Evolutionary conservation across 2,329 filamentous ascomycete genomes (phyloP).

Genomic region (Neofusicoccum parvum): DNA sequence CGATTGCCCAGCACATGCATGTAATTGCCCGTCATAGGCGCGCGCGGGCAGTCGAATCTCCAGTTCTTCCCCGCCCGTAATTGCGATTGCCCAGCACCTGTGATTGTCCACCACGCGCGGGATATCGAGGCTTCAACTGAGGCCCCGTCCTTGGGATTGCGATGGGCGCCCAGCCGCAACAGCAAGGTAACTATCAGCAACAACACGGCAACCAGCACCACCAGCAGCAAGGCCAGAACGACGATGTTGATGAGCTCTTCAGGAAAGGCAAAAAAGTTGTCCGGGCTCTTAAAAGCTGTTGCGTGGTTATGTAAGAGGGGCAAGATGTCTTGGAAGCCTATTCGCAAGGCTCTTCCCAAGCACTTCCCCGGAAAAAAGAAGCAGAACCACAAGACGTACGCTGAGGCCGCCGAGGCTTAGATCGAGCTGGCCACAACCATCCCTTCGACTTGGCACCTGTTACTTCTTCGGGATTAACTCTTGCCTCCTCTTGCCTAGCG

Average conservation of each 20-base stretch:
- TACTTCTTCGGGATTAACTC: too few species aligned
- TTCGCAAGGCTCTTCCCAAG: constrained; percentile 8
- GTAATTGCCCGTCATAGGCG: too few species aligned
- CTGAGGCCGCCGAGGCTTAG: neutral
- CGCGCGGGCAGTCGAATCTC: too few species aligned
- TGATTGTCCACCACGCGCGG: too few species aligned
- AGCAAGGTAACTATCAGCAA: constrained; percentile 49
- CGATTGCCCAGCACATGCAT: too few species aligned
- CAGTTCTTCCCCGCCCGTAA: too few species aligned
- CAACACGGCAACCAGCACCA: constrained; percentile 38
- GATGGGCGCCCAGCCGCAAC: constrained; percentile 40
- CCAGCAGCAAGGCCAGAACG: constrained; percentile 52
- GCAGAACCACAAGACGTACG: constrained; percentile 1
- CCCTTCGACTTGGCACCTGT: too few species aligned
- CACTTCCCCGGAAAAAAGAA: neutral
- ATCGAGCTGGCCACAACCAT: too few species aligned
- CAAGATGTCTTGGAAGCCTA: neutral
- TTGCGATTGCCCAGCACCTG: too few species aligned
- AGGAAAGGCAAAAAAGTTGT: constrained; percentile 63
- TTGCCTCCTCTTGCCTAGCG: too few species aligned
- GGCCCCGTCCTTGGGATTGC: too few species aligned
- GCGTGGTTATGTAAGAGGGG: constrained; percentile 67
- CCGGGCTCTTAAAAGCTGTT: constrained; percentile 69
- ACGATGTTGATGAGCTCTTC: constrained; percentile 62
- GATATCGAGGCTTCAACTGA: too few species aligned